Percentiles rank a stretch among this genome's conserved stretches.
These are phyloP conservation scores for Trichodelitschia bisporula DNA, from an alignment of 495 filamentous ascomycete genomes.

Conservation along the genomic window DNA sequence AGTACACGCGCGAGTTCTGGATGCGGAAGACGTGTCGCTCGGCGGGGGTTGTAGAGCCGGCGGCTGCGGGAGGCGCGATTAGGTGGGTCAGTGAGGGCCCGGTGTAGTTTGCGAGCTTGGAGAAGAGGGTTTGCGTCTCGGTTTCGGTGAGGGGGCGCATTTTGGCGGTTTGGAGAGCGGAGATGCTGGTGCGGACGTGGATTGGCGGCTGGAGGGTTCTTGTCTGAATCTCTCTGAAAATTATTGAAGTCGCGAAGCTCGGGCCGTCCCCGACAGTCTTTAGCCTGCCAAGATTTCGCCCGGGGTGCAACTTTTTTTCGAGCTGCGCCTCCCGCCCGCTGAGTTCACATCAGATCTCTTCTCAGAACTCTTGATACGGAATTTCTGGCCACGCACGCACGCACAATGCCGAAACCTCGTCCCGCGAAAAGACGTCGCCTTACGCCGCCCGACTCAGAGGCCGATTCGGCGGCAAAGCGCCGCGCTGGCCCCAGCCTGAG, in stretches of 20 bases:
- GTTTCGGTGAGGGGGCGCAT: slow-evolving; percentile 14
- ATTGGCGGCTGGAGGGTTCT: background rate
- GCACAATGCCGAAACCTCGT: too few species aligned
- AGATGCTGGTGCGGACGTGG: background rate
- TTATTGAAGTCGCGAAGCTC: background rate
- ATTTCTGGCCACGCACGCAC: too few species aligned
- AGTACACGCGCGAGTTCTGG: slow-evolving; percentile 60
- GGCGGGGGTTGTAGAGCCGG: slow-evolving; percentile 25
- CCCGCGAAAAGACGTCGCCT: too few species aligned
- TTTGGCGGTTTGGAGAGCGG: slow-evolving; percentile 1
- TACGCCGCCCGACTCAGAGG: too few species aligned
- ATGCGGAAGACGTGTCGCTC: slow-evolving; percentile 74
- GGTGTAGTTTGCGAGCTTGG: slow-evolving; percentile 67
- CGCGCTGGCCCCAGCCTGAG: too few species aligned
- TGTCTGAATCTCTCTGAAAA: background rate
- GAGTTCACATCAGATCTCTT: too few species aligned
- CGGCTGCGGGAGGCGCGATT: slow-evolving; percentile 27
- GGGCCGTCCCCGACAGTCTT: background rate
- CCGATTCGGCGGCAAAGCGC: too few species aligned
- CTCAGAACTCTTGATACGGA: too few species aligned
- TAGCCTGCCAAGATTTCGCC: background rate
- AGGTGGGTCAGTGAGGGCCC: slow-evolving; percentile 56
- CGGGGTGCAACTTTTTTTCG: background rate
- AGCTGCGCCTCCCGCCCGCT: too few species aligned
- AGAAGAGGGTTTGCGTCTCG: slow-evolving; percentile 28